Evolutionary conservation across 768 basidiomycete species (phyloP).

Genomic region (Leccinum ochraceum): DNA sequence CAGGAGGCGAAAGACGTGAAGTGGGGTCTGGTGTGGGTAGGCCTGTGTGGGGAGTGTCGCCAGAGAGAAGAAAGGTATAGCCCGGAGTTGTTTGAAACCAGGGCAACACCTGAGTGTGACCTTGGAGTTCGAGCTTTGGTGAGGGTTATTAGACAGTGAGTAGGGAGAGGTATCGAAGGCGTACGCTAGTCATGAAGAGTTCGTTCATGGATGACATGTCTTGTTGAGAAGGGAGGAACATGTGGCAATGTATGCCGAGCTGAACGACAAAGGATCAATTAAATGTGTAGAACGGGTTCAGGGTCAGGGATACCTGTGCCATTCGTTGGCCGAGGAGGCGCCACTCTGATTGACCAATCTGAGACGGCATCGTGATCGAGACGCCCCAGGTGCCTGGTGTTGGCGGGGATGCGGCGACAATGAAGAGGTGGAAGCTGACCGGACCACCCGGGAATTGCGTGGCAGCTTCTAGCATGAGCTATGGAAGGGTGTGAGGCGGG

Average conservation of each 20-base stretch:
- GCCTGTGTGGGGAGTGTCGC: conserved; percentile 28
- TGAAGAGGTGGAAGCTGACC: conserved; percentile 49
- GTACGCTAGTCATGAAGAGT: conserved; percentile 52
- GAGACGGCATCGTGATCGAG: conserved; percentile 27
- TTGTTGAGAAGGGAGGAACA: conserved; percentile 50
- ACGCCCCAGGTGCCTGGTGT: conserved; percentile 31
- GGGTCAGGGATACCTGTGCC: conserved; percentile 41
- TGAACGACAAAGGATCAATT: conserved; percentile 32
- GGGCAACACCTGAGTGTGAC: conserved; percentile 27
- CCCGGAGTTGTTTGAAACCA: conserved; percentile 44
- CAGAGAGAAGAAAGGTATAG: conserved; percentile 46
- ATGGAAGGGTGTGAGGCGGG: too few species aligned
- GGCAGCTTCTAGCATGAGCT: conserved; percentile 14
- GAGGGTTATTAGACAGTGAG: conserved; percentile 4
- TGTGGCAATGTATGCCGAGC: conserved; percentile 58
- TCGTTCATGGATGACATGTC: conserved; percentile 47
- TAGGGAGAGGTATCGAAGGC: not conserved
- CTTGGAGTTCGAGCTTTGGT: conserved; percentile 27
- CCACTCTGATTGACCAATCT: conserved; percentile 41
- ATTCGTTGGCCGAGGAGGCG: conserved; percentile 43
- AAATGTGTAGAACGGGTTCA: conserved; percentile 4
- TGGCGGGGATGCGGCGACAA: conserved; percentile 54
- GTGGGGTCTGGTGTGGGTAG: not conserved
- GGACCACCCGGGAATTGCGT: conserved; percentile 32
- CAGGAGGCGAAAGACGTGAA: not conserved